These are phyloP conservation scores for Nakaseomyces delphensis DNA, from an alignment of 1,139 yeast species.

Conservation along the genomic window DNA sequence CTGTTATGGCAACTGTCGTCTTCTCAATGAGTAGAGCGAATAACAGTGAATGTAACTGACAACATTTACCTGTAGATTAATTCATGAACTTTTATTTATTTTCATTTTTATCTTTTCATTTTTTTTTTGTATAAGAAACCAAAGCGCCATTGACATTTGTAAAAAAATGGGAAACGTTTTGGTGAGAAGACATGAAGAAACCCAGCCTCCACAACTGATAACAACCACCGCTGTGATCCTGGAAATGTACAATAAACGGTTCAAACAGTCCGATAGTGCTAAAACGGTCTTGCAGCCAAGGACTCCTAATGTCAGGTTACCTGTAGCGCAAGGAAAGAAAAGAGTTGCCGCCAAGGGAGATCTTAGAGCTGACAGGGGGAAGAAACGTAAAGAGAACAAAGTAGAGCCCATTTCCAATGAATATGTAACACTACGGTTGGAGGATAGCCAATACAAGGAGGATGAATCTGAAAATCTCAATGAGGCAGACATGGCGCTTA, in stretches of 20 bases:
- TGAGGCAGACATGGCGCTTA: not conserved
- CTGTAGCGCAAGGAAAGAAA: not conserved
- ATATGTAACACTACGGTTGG: not conserved
- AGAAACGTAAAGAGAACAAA: not conserved
- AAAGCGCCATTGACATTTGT: too few relatives aligned
- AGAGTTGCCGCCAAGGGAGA: slow-evolving; percentile 2
- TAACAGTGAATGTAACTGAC: too few relatives aligned
- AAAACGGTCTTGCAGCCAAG: slow-evolving; percentile 9
- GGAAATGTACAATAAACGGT: slow-evolving; percentile 1
- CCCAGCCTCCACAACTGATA: too few relatives aligned
- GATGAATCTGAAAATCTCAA: not conserved
- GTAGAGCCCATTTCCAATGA: not conserved
- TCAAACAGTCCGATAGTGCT: not conserved
- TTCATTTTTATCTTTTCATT: too few relatives aligned
- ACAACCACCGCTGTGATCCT: too few relatives aligned
- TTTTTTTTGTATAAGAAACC: too few relatives aligned
- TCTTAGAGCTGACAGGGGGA: not conserved
- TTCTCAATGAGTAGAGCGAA: too few relatives aligned
- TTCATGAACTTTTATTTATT: too few relatives aligned
- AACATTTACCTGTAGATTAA: too few relatives aligned
- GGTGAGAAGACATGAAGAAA: too few relatives aligned
- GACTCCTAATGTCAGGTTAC: slow-evolving; percentile 10
- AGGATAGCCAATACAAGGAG: not conserved
- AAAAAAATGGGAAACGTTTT: too few relatives aligned
- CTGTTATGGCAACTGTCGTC: too few relatives aligned